Evolutionary conservation across 129 eudicot genomes (phyloP), one percentile per base, ranked within the genome.

Genomic region (Tagetes patula): DNA sequence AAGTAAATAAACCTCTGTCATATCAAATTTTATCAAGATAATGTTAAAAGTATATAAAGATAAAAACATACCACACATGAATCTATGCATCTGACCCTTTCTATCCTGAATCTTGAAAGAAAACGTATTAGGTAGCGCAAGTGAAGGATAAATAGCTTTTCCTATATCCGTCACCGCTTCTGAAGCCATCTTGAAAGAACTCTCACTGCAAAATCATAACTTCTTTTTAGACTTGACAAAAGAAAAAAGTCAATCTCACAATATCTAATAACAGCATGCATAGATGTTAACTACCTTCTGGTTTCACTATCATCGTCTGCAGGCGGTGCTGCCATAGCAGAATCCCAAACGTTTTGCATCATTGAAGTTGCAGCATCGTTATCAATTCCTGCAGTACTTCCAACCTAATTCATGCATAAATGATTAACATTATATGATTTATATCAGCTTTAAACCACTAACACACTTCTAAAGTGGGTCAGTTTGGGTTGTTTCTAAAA

Each of bases 261-360:
- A 38, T 12, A 27, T 46, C 49, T 13, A 40, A 60, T 5, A 9
- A 69, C 0, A 53, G n/a, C 61, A 73, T 76, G 71, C 65, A 32
- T 4, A 43, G 36, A 9, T 46, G 34, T 69, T 38, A 5, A 43
- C 53, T 76, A 94, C 98, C 98, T 94, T 39, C 85, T 79, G 49
- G 88, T 81, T 10, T 94, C 98, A 8, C 82, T 78, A 53, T 90
- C 98, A 40, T 92, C 95, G 62, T 94, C 98, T 34, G 63, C 72
- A 32, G 91, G 95, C 76, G 85, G 62, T 63, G 83, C 72, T 47
- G 82, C 91, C 96, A 90, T 87, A 8, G 98, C 96, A 54, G 96
- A 89, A 76, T 90, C 97, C 98, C 97, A 94, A 83, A 94, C 88
- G 30, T 83, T 86, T 82, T 94, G 98, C 98, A 94, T 84, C 98